Base-by-base conservation (phyloP, 2,329 filamentous ascomycete species). In the Alternaria viburni region DNA sequence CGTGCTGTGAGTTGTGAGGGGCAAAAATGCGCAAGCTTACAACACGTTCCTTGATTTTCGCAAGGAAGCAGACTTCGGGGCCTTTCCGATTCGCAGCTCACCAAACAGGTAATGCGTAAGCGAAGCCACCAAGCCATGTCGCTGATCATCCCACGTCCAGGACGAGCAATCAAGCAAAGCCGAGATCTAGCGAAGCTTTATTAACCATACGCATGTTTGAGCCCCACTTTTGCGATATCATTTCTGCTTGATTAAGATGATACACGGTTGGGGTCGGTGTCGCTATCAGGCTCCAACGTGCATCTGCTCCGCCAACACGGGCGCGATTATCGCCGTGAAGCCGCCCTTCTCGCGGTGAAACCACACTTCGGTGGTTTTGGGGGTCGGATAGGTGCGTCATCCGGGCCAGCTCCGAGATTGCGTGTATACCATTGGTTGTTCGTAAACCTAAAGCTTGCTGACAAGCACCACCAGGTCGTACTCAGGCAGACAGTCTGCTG, bases 111-210 rank as follows among this genome's bases (percentile, higher is more conserved):
- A 32, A 45, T n/a, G 23, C 4, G 41, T 43, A 50, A 26, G 28
- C 11, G 25, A 45, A 41, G 44, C 47, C 30, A 49, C 25, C 28
- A 43, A 43, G 55, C 25, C 19, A 41, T 28, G 36, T 23, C 15
- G 47, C 43, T 46, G 43, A 52, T 32, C 21, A 50, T 45, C 36
- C 28, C 47, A 47, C 30, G 41, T 47, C 21, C 47, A 26, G 26
- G 30, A 19, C 21, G 15, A 45, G 11, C 17, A 46, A 58, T 45
- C 21, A 58, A 61, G 47, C 54, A 62, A 54, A 32, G 23, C 59
- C 43, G 30, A 54, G 49, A 26, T 59, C 47, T 43, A 25, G 55
- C 47, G 43, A 62, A 59, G 21, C 47, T 54, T 49, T 23, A 49
- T 49, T 17, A 26, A 28, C 15, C 19, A 47, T 17, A 15, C 13